A percentile compares a stretch with the other conserved stretches of the same genome.
Conservation (phyloP, 352 stramenopile species). For the Globisporangium lucens region DNA sequence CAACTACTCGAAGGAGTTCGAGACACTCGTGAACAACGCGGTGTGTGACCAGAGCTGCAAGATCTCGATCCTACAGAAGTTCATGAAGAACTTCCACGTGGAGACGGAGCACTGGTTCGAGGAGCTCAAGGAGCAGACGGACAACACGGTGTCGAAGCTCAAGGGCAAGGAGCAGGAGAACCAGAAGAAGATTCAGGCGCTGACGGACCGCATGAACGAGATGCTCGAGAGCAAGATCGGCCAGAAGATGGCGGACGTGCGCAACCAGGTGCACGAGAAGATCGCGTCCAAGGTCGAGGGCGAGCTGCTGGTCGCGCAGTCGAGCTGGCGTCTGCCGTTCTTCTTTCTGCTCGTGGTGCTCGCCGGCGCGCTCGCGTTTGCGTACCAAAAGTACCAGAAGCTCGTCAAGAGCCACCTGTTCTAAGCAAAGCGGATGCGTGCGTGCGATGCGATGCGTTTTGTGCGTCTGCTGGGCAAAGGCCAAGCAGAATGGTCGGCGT, state of each 20-base stretch:
- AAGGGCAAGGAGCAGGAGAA: slow-evolving; percentile 70
- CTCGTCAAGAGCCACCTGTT: slow-evolving; percentile 83
- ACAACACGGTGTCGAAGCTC: slow-evolving; percentile 73
- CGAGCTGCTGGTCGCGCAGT: slow-evolving; percentile 55
- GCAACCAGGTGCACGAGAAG: slow-evolving; percentile 62
- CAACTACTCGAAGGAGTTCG: slow-evolving; percentile 86
- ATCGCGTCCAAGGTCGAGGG: slow-evolving; percentile 67
- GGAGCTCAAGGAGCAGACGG: slow-evolving; percentile 72
- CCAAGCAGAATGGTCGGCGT: not conserved
- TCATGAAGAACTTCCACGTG: slow-evolving; percentile 76
- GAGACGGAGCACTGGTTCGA: slow-evolving; percentile 85
- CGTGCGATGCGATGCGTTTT: not conserved
- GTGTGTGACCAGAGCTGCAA: slow-evolving; percentile 80
- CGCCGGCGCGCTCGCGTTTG: slow-evolving; percentile 46
- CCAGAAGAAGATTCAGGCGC: slow-evolving; percentile 61
- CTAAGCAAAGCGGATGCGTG: slow-evolving; percentile 16
- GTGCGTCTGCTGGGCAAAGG: not conserved
- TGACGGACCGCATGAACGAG: slow-evolving; percentile 67
- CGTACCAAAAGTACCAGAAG: slow-evolving; percentile 87
- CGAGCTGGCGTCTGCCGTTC: slow-evolving; percentile 77
- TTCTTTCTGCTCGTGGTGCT: slow-evolving; percentile 73
- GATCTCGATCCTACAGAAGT: slow-evolving; percentile 78
- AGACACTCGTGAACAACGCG: slow-evolving; percentile 48
- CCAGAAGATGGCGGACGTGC: slow-evolving; percentile 59
- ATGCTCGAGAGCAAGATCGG: slow-evolving; percentile 77